phyloP scores from a whole-genome alignment of 257 asterid genomes.

The Nyctanthes arbortristis region DNA sequence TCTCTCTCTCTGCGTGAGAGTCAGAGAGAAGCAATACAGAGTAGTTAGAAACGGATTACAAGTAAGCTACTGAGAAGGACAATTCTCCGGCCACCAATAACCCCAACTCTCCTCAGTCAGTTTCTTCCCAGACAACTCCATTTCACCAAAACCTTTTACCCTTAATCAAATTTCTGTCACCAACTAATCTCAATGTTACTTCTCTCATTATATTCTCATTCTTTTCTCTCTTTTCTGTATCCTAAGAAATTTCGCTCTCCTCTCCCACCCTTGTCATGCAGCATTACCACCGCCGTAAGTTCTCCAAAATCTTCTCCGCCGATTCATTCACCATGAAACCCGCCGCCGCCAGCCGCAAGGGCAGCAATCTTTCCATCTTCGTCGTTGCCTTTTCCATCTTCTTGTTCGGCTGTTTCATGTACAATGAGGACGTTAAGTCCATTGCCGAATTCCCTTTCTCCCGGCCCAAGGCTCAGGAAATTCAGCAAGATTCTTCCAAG shows the following conservation, averaged over 20 bases:
- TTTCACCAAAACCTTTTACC: constrained; percentile 53
- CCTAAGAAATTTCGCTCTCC: constrained; percentile 15
- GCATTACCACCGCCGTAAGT: constrained; percentile 62
- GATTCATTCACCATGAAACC: constrained; percentile 54
- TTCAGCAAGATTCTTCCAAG: constrained; percentile 5
- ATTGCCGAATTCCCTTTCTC: constrained; percentile 75
- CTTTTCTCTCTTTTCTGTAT: constrained; percentile 20
- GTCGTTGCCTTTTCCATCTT: constrained; percentile 62
- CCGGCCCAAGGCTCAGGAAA: constrained; percentile 42
- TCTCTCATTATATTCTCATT: constrained; percentile 20
- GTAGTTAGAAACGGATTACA: constrained; percentile 25
- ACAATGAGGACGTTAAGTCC: constrained; percentile 73
- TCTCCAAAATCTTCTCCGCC: constrained; percentile 38
- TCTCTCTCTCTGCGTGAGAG: not conserved
- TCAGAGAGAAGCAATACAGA: not conserved
- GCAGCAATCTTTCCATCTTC: constrained; percentile 46
- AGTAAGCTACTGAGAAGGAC: constrained; percentile 45
- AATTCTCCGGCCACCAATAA: constrained; percentile 50
- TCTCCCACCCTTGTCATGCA: constrained; percentile 43
- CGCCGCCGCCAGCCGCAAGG: constrained; percentile 43
- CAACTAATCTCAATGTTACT: constrained; percentile 22
- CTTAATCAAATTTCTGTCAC: constrained; percentile 19
- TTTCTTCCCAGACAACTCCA: constrained; percentile 44
- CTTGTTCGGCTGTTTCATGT: constrained; percentile 80
- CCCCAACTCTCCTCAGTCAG: no score